Base-by-base conservation (phyloP, 202 grass and related monocot species). In the Thinopyrum obtusiflorum region DNA sequence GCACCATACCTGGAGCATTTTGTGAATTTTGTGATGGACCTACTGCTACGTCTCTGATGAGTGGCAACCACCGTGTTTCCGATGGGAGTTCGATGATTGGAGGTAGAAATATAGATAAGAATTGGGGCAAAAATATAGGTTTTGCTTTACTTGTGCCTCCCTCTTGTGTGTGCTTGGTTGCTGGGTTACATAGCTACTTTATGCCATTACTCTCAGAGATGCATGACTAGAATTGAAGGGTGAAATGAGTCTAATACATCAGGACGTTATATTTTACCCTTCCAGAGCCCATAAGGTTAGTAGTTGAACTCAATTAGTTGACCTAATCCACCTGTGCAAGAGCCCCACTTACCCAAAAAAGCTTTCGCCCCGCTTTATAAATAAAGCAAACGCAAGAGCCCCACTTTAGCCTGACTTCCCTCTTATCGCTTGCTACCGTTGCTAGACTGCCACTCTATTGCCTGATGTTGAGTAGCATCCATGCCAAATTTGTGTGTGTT, bases 11-110 rank as follows among this genome's bases (percentile, higher is more conserved):
- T 33, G 21, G 27, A 32, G 47, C 79, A 65, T 68, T 71, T 70
- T 82, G 36, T 77, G 49, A 39, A 63, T 65, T 68, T 68, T 81
- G 39, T 78, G 53, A 44, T 59, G 63, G 65, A 29, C 78, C 32
- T 73, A 32, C 36, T 77, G 17, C 39, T 42, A 77, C 73, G 59
- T 82, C 70, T 73, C 9, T 29, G 36, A 28, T 69, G 17, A 66
- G 64, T 66, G 64, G 7, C 35, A 42, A 83, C 70, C 24, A 9
- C 23, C 14, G 24, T n/a, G 7, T 63, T 82, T 53, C 4, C 5
- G 65, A 86, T 64, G 1, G 36, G 59, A 78, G 53, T 63, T 53
- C 12, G n/a, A 78, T 26, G 12, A 33, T 77, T 12, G 51, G 31
- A 73, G 7, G 53, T 78, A 68, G 33, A 49, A 61, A 80, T 23